These are phyloP conservation scores for Fraxinus albicans DNA, from an alignment of 305 asterid genomes.

Conservation along the genomic window DNA sequence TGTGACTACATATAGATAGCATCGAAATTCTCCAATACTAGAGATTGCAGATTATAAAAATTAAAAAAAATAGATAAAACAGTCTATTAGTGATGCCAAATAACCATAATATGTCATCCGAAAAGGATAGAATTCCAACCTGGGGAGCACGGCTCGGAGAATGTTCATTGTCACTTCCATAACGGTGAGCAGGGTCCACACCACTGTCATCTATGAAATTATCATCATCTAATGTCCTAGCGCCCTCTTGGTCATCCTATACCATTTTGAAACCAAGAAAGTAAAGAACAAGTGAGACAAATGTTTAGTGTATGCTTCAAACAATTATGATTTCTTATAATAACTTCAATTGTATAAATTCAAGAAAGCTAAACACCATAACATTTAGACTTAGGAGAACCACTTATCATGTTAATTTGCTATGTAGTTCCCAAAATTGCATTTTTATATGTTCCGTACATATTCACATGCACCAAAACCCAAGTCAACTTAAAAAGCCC, in stretches of 20 bases:
- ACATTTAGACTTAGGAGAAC: background rate
- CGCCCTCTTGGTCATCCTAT: constrained; percentile 81
- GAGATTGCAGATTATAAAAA: background rate
- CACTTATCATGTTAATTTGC: background rate
- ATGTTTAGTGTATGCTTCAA: background rate
- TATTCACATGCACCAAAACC: background rate
- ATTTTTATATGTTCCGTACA: background rate
- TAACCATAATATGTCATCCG: background rate
- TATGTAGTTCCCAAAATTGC: background rate
- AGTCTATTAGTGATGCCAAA: background rate
- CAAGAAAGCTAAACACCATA: background rate
- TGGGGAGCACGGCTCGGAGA: constrained; percentile 84
- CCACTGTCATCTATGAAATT: constrained; percentile 95
- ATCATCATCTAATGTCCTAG: constrained; percentile 69
- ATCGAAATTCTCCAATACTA: background rate
- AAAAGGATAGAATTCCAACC: constrained; percentile 44
- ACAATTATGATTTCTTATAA: background rate
- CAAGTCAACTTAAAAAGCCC: background rate
- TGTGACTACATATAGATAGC: background rate
- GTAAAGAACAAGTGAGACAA: background rate
- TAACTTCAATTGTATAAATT: background rate
- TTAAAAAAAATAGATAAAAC: background rate
- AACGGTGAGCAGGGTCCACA: constrained; percentile 74
- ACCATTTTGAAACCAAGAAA: constrained; percentile 22
- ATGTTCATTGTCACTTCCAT: constrained; percentile 63